phyloP scores from a whole-genome alignment of 2,329 filamentous ascomycete species.

The Chaetomiaceae sp. region DNA sequence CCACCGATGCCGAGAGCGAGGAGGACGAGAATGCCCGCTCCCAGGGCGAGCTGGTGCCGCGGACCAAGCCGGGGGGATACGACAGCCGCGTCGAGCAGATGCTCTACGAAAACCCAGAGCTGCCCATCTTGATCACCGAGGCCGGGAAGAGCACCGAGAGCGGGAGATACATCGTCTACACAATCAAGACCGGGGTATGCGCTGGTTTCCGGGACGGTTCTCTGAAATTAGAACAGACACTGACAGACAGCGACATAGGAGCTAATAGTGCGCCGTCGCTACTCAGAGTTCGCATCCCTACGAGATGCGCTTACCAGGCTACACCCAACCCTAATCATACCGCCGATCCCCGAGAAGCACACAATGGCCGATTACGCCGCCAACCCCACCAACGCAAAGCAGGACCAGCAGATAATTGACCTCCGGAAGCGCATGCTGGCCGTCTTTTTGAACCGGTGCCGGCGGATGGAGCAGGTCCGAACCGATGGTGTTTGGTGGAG shows the following conservation, averaged over 20 bases:
- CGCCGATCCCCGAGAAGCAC: constrained; percentile 97
- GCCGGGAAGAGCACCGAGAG: constrained; percentile 93
- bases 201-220: background rate
- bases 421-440: constrained; percentile 93
- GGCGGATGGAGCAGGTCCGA: constrained; percentile 84
- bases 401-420: constrained; percentile 95
- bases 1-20: constrained; percentile 43
- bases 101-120: constrained; percentile 86
- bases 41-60: constrained; percentile 44
- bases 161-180: constrained; percentile 93
- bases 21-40: constrained; percentile 41
- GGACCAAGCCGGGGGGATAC: constrained; percentile 77
- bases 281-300: constrained; percentile 93
- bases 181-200: constrained; percentile 85
- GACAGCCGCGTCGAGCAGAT: constrained; percentile 96
- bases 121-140: constrained; percentile 86
- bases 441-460: constrained; percentile 90
- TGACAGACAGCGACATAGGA: constrained; percentile 56
- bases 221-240: background rate
- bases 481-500: constrained; percentile 97
- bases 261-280: constrained; percentile 87
- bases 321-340: constrained; percentile 91
- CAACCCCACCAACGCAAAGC: constrained; percentile 95
- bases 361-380: constrained; percentile 98
- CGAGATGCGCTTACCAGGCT: constrained; percentile 83